A percentile compares a stretch with the other conserved stretches of the same genome.
phyloP scores from a whole-genome alignment of 2,329 filamentous ascomycete genomes.

The Huntiella savannae region DNA sequence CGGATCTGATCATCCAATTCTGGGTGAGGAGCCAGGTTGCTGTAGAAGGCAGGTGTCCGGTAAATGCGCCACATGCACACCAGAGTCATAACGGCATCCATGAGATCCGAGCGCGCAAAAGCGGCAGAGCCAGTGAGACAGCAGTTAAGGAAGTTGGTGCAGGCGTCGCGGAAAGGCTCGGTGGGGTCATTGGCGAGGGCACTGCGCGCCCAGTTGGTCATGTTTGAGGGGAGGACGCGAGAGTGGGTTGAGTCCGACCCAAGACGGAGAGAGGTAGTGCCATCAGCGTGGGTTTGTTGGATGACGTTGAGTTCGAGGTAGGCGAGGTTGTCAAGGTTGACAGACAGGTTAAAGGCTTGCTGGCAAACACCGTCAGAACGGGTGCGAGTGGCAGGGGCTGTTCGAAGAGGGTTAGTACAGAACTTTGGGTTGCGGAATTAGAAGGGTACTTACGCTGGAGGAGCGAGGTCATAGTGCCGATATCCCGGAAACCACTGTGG shows the following conservation, averaged over 20 bases:
- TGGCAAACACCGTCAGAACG: too few species aligned
- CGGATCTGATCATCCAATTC: slow-evolving; percentile 22
- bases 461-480: not conserved
- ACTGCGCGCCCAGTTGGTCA: not conserved
- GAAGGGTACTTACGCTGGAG: not conserved
- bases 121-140: not conserved
- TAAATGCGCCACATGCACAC: slow-evolving; percentile 32
- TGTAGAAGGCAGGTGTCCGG: slow-evolving; percentile 24
- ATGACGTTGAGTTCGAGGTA: slow-evolving; percentile 5
- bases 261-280: not conserved
- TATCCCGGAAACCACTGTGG: not conserved
- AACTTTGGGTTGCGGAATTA: not conserved
- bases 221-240: not conserved
- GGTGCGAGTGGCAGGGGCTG: too few species aligned
- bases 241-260: not conserved
- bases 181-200: too few species aligned
- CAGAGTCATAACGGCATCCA: slow-evolving; percentile 26
- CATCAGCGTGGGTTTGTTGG: slow-evolving; percentile 5
- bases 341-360: not conserved
- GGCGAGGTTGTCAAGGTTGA: not conserved
- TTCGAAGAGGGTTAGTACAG: too few species aligned
- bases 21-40: slow-evolving; percentile 14
- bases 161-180: too few species aligned
- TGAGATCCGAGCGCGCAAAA: slow-evolving; percentile 17
- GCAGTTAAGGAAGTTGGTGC: not conserved